Conservation (phyloP, 2,329 filamentous ascomycete species). For the Fusarium praegraminearum region DNA sequence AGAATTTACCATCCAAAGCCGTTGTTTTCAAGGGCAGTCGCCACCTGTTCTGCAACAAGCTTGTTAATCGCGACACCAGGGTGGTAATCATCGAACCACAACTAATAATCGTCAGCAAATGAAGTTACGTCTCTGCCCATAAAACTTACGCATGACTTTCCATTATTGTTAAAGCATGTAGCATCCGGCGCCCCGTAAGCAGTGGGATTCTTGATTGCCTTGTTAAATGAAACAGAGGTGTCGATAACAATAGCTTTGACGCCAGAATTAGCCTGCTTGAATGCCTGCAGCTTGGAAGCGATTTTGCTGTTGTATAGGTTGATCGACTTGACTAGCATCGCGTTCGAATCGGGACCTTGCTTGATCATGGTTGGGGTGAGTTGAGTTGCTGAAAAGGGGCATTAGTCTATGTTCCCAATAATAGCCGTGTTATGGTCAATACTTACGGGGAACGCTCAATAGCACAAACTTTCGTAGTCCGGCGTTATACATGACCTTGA, state of each 20-base stretch:
- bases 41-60: constrained; percentile 56
- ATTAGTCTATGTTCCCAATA: neutral
- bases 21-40: constrained; percentile 9
- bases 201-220: constrained; percentile 56
- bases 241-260: constrained; percentile 55
- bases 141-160: constrained; percentile 54
- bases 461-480: constrained; percentile 70
- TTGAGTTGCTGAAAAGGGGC: constrained; percentile 52
- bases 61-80: constrained; percentile 56
- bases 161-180: constrained; percentile 57
- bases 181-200: constrained; percentile 58
- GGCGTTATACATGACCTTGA: constrained; percentile 61
- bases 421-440: rapidly evolving
- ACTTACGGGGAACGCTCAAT: constrained; percentile 66
- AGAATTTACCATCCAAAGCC: constrained; percentile 16
- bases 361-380: constrained; percentile 53
- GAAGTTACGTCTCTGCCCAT: rapidly evolving
- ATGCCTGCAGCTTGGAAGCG: constrained; percentile 46
- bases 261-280: constrained; percentile 52
- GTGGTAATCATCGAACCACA: constrained; percentile 61
- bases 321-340: constrained; percentile 52
- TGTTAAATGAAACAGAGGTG: constrained; percentile 56
- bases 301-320: constrained; percentile 55
- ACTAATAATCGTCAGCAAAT: constrained; percentile 25
- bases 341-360: constrained; percentile 42